Percentiles rank a stretch among this genome's conserved stretches.
Evolutionary conservation across 805 yeast species (phyloP).

Genomic region (Hanseniaspora occidentalis): DNA sequence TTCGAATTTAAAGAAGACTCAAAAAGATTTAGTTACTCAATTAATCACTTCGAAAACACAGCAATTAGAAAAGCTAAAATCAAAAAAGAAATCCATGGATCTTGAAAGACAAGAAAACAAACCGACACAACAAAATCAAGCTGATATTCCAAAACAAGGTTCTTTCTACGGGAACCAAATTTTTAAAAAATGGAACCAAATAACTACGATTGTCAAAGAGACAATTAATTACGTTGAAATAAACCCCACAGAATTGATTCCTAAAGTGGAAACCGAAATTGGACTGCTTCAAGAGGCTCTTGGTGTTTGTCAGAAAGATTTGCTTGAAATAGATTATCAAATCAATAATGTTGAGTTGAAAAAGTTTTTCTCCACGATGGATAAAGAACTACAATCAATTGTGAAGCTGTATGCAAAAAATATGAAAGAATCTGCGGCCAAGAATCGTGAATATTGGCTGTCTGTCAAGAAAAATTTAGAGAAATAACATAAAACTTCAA

Average conservation of each 20-base stretch:
- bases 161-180: constrained; percentile 17
- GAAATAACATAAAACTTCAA: neutral
- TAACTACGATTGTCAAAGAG: constrained; percentile 22
- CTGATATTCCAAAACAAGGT: neutral
- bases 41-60: constrained; percentile 13
- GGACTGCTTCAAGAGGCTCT: constrained; percentile 13
- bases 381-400: constrained; percentile 14
- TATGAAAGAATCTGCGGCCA: constrained; percentile 19
- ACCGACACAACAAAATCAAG: constrained; percentile 13
- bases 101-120: constrained; percentile 15
- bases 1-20: constrained; percentile 20
- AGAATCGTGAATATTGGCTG: constrained; percentile 20
- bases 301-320: constrained; percentile 20
- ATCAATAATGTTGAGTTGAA: constrained; percentile 24
- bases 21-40: constrained; percentile 17
- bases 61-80: constrained; percentile 18
- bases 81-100: constrained; percentile 14
- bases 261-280: constrained; percentile 16
- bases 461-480: constrained; percentile 9
- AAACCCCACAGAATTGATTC: constrained; percentile 14
- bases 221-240: constrained; percentile 21
- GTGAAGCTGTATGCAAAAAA: constrained; percentile 18
- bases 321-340: constrained; percentile 18
- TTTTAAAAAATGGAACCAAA: constrained; percentile 17
- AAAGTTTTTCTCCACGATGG: constrained; percentile 15